Evolutionary conservation across 805 yeast genomes (phyloP).

Genomic region (Yarrowia sp.): DNA sequence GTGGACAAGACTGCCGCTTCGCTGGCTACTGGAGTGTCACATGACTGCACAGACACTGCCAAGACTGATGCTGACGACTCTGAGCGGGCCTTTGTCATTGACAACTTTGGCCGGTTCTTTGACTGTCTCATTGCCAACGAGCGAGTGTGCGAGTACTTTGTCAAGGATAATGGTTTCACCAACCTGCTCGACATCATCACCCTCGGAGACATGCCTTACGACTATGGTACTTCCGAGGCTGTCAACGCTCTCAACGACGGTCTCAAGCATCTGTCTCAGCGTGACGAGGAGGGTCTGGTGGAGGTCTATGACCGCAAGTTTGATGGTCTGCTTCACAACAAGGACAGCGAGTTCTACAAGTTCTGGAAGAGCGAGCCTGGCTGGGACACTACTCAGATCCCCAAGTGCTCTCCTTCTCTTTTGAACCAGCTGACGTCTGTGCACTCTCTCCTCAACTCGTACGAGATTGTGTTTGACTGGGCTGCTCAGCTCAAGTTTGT

Average conservation of each 20-base stretch:
- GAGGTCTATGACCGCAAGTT: constrained; percentile 24
- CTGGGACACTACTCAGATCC: constrained; percentile 17
- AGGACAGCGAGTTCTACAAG: constrained; percentile 20
- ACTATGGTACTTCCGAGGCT: constrained; percentile 33
- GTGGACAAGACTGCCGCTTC: background rate
- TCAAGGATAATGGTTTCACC: constrained; percentile 34
- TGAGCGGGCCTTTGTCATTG: constrained; percentile 26
- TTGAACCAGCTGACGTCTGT: constrained; percentile 17
- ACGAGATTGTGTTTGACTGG: constrained; percentile 22
- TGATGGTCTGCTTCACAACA: constrained; percentile 24
- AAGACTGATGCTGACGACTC: constrained; percentile 31
- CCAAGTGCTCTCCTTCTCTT: background rate
- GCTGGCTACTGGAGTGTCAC: constrained; percentile 31
- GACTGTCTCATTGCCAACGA: constrained; percentile 38
- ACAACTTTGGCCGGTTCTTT: constrained; percentile 33
- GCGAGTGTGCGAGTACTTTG: constrained; percentile 31
- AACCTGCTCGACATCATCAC: constrained; percentile 32
- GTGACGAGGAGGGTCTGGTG: background rate
- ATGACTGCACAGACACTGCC: constrained; percentile 27
- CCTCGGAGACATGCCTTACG: constrained; percentile 37
- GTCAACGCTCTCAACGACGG: constrained; percentile 31
- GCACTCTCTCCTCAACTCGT: constrained; percentile 7
- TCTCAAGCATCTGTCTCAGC: constrained; percentile 24
- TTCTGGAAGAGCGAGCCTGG: constrained; percentile 27
- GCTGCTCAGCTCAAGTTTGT: constrained; percentile 10